These are phyloP conservation scores for Alisma plantagoaquatica DNA, from an alignment of 106 monocot species.

Conservation along the genomic window DNA sequence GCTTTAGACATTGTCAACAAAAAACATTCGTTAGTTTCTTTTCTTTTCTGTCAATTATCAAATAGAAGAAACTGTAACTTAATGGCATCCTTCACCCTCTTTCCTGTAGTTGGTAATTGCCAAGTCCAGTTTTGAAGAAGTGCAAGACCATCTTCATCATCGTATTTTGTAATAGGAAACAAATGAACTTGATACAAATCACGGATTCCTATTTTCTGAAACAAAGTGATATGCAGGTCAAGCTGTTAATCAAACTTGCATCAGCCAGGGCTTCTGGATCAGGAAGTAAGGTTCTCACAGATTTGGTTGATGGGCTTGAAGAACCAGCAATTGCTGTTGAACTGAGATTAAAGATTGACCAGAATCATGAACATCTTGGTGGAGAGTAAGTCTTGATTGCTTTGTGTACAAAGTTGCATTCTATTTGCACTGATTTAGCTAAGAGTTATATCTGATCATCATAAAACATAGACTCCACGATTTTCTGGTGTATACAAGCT, in stretches of 20 bases:
- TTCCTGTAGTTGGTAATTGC: too few relatives aligned
- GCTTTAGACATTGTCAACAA: too few relatives aligned
- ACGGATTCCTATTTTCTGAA: too few relatives aligned
- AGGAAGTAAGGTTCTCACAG: slow-evolving; percentile 75
- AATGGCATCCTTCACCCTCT: too few relatives aligned
- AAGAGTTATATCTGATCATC: background rate
- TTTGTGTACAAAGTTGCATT: background rate
- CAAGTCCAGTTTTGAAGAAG: too few relatives aligned
- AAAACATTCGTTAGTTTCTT: too few relatives aligned
- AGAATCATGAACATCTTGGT: slow-evolving; percentile 74
- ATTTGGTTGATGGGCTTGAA: slow-evolving; percentile 84
- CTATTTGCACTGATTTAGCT: background rate
- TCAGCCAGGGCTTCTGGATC: slow-evolving; percentile 43
- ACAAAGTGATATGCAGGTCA: slow-evolving; percentile 67
- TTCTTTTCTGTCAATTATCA: too few relatives aligned
- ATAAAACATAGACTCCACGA: background rate
- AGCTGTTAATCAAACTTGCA: slow-evolving; percentile 90
- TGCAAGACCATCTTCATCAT: too few relatives aligned
- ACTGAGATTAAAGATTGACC: slow-evolving; percentile 89
- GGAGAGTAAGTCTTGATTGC: slow-evolving; percentile 80
- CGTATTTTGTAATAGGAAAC: too few relatives aligned
- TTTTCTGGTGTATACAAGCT: too few relatives aligned
- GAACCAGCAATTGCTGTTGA: slow-evolving; percentile 79
- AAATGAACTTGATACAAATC: too few relatives aligned
- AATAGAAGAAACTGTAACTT: too few relatives aligned